Percentiles rank a stretch among this genome's conserved stretches.
phyloP scores from a whole-genome alignment of 768 basidiomycete species.

The Phanerodontia chrysosporium region DNA sequence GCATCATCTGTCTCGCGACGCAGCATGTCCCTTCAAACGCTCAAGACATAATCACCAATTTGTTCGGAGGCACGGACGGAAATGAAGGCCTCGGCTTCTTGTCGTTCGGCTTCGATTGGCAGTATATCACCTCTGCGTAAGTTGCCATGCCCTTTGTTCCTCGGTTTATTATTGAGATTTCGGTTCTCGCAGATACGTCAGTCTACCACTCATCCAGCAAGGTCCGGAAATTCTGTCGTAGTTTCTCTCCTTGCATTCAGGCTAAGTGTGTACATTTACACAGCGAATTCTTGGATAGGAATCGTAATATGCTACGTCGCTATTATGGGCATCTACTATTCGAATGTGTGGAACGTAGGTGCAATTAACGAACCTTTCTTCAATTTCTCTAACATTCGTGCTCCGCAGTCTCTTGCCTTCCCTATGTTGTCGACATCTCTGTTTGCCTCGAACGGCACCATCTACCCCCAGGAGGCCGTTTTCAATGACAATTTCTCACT shows the following conservation, averaged over 20 bases:
- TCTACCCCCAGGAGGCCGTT: conserved; percentile 51
- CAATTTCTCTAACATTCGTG: neutral
- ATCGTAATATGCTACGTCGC: conserved; percentile 47
- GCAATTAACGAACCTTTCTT: too few relatives aligned
- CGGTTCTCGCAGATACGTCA: conserved; percentile 33
- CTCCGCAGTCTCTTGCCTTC: conserved; percentile 41
- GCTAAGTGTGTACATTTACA: conserved; percentile 2
- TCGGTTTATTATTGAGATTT: neutral
- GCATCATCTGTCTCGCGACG: conserved; percentile 56
- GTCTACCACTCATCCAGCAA: conserved; percentile 52
- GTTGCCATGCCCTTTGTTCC: neutral
- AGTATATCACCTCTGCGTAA: conserved; percentile 48
- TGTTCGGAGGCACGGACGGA: conserved; percentile 63
- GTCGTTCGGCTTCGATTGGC: conserved; percentile 63
- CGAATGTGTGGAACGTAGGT: conserved; percentile 53
- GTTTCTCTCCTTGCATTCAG: neutral
- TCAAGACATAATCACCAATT: conserved; percentile 48
- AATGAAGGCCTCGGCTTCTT: conserved; percentile 67
- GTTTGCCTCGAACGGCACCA: conserved; percentile 49
- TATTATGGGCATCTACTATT: conserved; percentile 56
- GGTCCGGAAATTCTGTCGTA: conserved; percentile 25
- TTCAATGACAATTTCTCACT: conserved; percentile 48
- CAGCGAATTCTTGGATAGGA: conserved; percentile 60
- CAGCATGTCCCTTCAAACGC: conserved; percentile 41
- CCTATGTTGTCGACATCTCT: conserved; percentile 61